Evolutionary conservation across 2,329 filamentous ascomycete genomes (phyloP), one percentile per base, ranked within the genome.

Genomic region (Ophiostoma sp.): DNA sequence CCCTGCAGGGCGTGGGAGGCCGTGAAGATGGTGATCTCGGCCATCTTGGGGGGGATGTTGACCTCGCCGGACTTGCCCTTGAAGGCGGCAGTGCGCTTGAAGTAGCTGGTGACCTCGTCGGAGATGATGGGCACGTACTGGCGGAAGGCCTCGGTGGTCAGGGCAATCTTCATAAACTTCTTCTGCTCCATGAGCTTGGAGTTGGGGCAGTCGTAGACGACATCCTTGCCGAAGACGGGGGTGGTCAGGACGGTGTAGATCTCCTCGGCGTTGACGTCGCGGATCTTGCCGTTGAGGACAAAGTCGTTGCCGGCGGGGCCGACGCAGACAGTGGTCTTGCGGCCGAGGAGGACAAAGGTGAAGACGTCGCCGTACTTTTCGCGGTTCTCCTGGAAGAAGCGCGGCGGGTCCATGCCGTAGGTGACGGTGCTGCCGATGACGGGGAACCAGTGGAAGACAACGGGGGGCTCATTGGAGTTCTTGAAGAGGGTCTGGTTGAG

Each of bases 391-490:
- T 75, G 84, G 83, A 97, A 97, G 85, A 97, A 98, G 68, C 83
- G 84, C 77, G 92, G 94, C 20, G 94, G 94, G 77, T 98, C 93
- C 81, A 97, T 97, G 79, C 94, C 94, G 81, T 98, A 99, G 64
- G 88, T 91, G 76, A 98, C 84, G 72, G 95, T 97, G 83, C 90
- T 97, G 74, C 94, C 94, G 76, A 99, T 85, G 75, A 96, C 81
- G 71, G 91, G 92, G 76, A 94, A 85, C 86, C 87, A 91, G 79
- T 93, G 90, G 79, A 94, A 94, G 73, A 94, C 90, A 71, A 94
- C 75, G 0, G 91, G 91, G 39, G 91, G 91, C 78, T 93, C 90
- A 78, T 93, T 91, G 68, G 90, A 87, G 76, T 93, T 94, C 81
- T 87, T 91, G 82, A 93, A 88, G 73, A 97, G 82, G 70, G 96